phyloP scores from a whole-genome alignment of 768 basidiomycete species.

The Macrocybe gigantea region DNA sequence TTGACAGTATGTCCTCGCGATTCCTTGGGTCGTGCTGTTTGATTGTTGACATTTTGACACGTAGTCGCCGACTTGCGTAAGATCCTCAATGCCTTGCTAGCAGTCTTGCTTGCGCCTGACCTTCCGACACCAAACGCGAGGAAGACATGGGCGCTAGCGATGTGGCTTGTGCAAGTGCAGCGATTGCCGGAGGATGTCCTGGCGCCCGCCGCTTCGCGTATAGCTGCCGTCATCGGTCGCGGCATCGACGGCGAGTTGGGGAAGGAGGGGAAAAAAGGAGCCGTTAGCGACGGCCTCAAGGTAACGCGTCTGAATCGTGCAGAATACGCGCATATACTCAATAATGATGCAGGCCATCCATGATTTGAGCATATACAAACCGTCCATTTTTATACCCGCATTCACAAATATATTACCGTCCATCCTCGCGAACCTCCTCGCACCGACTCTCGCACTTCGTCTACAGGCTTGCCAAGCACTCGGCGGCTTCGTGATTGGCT shows the following conservation, averaged over 20 bases:
- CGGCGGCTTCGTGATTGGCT: conserved; percentile 58
- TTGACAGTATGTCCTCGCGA: conserved; percentile 43
- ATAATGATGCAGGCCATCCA: conserved; percentile 54
- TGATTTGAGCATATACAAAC: conserved; percentile 59
- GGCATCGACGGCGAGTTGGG: conserved; percentile 82
- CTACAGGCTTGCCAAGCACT: conserved; percentile 73
- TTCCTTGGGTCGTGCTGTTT: conserved; percentile 8
- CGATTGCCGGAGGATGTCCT: conserved; percentile 61
- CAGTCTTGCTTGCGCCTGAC: conserved; percentile 63
- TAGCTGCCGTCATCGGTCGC: conserved; percentile 65
- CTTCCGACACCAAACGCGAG: conserved; percentile 80
- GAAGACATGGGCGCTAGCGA: conserved; percentile 78
- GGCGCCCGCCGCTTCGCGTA: conserved; percentile 55
- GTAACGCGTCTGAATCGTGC: conserved; percentile 25
- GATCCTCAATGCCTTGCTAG: conserved; percentile 59
- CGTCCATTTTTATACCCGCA: conserved; percentile 61
- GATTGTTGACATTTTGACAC: conserved; percentile 32
- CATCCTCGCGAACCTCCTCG: conserved; percentile 57
- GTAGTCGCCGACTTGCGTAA: conserved; percentile 36
- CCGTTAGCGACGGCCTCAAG: conserved; percentile 72
- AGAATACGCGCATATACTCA: conserved; percentile 1
- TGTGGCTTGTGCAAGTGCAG: conserved; percentile 69
- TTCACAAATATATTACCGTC: conserved; percentile 54
- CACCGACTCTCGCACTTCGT: conserved; percentile 58
- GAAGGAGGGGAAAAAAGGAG: conserved; percentile 86